Conservation (phyloP, 768 basidiomycete species). For the Hypholoma fasciculare region DNA sequence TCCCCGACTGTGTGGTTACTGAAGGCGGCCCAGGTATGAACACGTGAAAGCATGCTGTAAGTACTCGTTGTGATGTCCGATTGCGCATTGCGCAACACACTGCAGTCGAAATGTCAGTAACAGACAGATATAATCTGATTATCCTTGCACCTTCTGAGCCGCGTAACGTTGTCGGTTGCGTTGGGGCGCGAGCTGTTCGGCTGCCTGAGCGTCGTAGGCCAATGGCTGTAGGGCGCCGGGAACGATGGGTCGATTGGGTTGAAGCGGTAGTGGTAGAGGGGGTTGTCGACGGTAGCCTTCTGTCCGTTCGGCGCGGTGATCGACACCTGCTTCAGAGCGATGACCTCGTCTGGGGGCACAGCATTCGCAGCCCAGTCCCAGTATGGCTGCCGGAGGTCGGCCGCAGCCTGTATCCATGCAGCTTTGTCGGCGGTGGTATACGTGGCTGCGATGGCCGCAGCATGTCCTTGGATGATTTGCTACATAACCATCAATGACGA, state of each 20-base stretch:
- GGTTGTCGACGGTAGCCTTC: conserved; percentile 19
- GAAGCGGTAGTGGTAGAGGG: conserved; percentile 22
- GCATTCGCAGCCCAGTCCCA: conserved; percentile 53
- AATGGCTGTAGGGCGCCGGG: conserved; percentile 26
- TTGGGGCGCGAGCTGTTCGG: conserved; percentile 21
- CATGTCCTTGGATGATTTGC: conserved; percentile 48
- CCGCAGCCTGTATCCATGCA: conserved; percentile 33
- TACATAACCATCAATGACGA: conserved; percentile 15
- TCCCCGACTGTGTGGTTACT: conserved; percentile 36
- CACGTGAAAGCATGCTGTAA: conserved; percentile 36
- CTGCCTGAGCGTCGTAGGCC: conserved; percentile 35
- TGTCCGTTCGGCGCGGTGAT: conserved; percentile 34
- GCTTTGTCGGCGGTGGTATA: conserved; percentile 32
- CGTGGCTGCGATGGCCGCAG: conserved; percentile 38
- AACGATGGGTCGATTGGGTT: conserved; percentile 28
- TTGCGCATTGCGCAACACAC: conserved; percentile 23
- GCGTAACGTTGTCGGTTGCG: conserved; percentile 31
- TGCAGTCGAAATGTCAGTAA: conserved; percentile 10
- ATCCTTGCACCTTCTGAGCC: conserved; percentile 25
- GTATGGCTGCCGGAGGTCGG: conserved; percentile 41
- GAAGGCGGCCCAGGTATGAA: conserved; percentile 42
- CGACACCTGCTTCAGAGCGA: conserved; percentile 28
- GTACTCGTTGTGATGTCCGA: conserved; percentile 29
- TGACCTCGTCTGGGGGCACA: conserved; percentile 41
- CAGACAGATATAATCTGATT: neutral